Conservation (phyloP, 148 eudicot genomes). For the Dysphania ambrosioides region DNA sequence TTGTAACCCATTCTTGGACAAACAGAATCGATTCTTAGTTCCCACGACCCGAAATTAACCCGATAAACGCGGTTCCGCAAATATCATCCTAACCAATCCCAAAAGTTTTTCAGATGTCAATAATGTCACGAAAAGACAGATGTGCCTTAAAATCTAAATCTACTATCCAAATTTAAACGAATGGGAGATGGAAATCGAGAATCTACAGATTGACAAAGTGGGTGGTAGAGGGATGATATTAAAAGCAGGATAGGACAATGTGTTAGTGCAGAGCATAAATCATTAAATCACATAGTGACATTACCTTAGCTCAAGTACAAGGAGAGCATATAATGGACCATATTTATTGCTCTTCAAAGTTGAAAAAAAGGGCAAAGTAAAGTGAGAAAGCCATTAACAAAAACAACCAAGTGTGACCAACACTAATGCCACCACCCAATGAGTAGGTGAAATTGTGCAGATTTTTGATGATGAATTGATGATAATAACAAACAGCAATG, state of each 20-base stretch:
- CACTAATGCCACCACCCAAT: slow-evolving; percentile 28
- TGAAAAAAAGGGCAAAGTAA: background rate
- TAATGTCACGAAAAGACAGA: background rate
- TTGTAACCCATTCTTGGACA: slow-evolving; percentile 1
- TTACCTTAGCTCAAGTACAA: background rate
- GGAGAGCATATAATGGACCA: slow-evolving; percentile 2
- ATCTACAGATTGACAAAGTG: background rate
- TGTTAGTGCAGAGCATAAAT: slow-evolving; percentile 13
- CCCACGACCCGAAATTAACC: background rate
- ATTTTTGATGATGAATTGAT: too few species aligned
- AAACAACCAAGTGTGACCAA: slow-evolving; percentile 18
- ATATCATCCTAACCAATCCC: background rate
- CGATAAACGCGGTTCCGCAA: background rate
- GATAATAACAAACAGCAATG: slow-evolving; percentile 15
- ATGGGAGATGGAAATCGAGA: background rate
- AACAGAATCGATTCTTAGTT: slow-evolving; percentile 15
- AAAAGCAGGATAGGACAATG: slow-evolving; percentile 4
- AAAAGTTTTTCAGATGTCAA: background rate
- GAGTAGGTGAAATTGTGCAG: slow-evolving; percentile 17
- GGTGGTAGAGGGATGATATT: slow-evolving; percentile 5
- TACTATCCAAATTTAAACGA: background rate
- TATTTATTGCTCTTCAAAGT: slow-evolving; percentile 7
- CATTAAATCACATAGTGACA: slow-evolving; percentile 1
- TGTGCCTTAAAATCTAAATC: background rate
- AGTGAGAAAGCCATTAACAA: slow-evolving; percentile 13